Evolutionary conservation across 176 grass and related monocot genomes (phyloP), one percentile per base, ranked within the genome.

Genomic region (Hsuehochloa calcarea): DNA sequence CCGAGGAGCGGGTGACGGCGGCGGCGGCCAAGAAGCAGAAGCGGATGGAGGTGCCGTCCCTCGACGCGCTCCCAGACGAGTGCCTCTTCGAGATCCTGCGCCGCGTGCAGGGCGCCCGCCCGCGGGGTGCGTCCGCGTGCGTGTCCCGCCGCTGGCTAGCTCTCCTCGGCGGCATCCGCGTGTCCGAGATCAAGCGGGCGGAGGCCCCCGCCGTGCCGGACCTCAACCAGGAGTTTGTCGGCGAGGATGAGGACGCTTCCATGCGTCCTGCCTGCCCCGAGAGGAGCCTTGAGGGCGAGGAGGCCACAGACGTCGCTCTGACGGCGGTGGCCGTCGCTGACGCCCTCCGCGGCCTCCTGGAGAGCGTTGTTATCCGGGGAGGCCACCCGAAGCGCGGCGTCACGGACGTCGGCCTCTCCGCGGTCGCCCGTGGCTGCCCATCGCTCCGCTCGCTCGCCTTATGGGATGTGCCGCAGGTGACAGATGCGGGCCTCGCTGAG

Each of bases 31-130:
- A 90, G 69, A 85, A 67, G 34, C 90, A 85, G 77, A 90, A 88
- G 89, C 65, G 56, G 12, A 76, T 70, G 77, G 90, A 86, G 8
- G 59, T 59, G 20, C 82, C 80, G 52, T 86, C 91, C 26, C 92
- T 98, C 0, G 96, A 98, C 80, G 58, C 72, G 75, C 91, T 98
- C 59, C 96, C 96, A 7, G 88, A 95, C 71, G 96, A 75, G 86
- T 98, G 96, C 90, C 90, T 98, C 72, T 95, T 94, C 68, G 96
- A 98, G 88, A 85, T 98, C 84, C 93, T 98, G 16, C 86, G 96
- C 55, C 89, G 91, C 59, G 80, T 98, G 47, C 87, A 85, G 46
- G 90, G 89, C 60, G 50, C 69, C 51, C 68, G 83, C 77, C 88
- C 92, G 86, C 88, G 96, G 37, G 88, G 91, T 77, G 84, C 84